phyloP scores from a whole-genome alignment of 306 rosid genomes.

The Medicago lupulina region DNA sequence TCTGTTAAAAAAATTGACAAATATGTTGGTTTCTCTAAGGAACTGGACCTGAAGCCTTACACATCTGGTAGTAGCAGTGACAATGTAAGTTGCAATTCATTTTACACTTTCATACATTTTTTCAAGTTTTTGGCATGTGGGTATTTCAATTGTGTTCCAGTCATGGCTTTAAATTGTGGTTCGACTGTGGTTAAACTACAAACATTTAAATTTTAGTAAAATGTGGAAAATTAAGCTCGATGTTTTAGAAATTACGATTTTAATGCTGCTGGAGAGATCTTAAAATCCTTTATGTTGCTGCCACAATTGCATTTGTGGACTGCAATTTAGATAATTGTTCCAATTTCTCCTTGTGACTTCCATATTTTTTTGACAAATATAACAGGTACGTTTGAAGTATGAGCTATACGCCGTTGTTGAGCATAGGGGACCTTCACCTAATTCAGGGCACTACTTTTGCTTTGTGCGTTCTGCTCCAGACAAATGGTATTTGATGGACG shows the following conservation, averaged over 20 bases:
- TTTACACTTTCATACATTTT: neutral
- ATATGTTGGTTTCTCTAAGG: slow-evolving; percentile 56
- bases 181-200: neutral
- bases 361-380: slow-evolving; percentile 12
- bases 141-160: too few relatives aligned
- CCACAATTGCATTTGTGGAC: neutral
- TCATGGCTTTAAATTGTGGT: too few relatives aligned
- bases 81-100: slow-evolving; percentile 45
- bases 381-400: slow-evolving; percentile 57
- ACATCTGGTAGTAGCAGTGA: neutral
- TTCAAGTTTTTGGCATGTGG: neutral
- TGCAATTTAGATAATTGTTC: neutral
- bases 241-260: neutral
- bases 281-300: neutral
- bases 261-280: neutral
- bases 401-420: slow-evolving; percentile 70
- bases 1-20: slow-evolving; percentile 54
- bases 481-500: slow-evolving; percentile 65
- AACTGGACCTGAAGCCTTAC: slow-evolving; percentile 63
- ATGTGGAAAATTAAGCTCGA: neutral
- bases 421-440: slow-evolving; percentile 56
- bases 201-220: neutral
- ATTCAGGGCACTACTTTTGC: slow-evolving; percentile 71
- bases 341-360: neutral
- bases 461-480: slow-evolving; percentile 60